Evolutionary conservation across 1,139 yeast genomes (phyloP).

Genomic region (Diutina sp.): DNA sequence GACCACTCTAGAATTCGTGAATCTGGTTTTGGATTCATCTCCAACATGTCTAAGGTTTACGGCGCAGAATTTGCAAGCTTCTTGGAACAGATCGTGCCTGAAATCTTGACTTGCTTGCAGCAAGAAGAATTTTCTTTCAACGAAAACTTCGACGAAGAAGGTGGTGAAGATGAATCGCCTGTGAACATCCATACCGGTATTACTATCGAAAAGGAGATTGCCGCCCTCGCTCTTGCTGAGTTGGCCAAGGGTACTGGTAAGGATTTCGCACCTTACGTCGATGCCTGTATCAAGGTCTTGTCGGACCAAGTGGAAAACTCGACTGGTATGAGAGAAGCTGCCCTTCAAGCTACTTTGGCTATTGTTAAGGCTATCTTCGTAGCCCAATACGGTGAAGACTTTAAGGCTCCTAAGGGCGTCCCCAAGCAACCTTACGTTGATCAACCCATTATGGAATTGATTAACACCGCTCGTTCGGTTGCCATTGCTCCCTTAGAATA

Average conservation of each 20-base stretch:
- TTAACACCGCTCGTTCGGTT: slow-evolving; percentile 52
- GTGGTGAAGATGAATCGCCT: slow-evolving; percentile 50
- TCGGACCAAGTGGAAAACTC: slow-evolving; percentile 72
- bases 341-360: slow-evolving; percentile 74
- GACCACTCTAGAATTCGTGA: slow-evolving; percentile 83
- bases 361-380: slow-evolving; percentile 63
- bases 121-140: slow-evolving; percentile 66
- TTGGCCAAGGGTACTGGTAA: slow-evolving; percentile 79
- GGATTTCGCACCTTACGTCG: slow-evolving; percentile 68
- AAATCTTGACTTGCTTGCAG: slow-evolving; percentile 69
- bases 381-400: slow-evolving; percentile 35
- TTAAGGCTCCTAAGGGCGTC: slow-evolving; percentile 60
- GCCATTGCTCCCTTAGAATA: slow-evolving; percentile 54
- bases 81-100: slow-evolving; percentile 72
- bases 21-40: slow-evolving; percentile 88
- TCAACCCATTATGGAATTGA: slow-evolving; percentile 42
- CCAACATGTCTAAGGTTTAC: slow-evolving; percentile 90
- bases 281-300: slow-evolving; percentile 53
- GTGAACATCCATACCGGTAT: slow-evolving; percentile 88
- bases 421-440: slow-evolving; percentile 44
- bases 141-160: slow-evolving; percentile 19
- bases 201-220: slow-evolving; percentile 93
- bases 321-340: slow-evolving; percentile 85
- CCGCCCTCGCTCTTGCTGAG: slow-evolving; percentile 87
- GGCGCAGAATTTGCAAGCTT: slow-evolving; percentile 83